Base-by-base conservation (phyloP, 306 rosid genomes). In the Cucurbita pepo region DNA sequence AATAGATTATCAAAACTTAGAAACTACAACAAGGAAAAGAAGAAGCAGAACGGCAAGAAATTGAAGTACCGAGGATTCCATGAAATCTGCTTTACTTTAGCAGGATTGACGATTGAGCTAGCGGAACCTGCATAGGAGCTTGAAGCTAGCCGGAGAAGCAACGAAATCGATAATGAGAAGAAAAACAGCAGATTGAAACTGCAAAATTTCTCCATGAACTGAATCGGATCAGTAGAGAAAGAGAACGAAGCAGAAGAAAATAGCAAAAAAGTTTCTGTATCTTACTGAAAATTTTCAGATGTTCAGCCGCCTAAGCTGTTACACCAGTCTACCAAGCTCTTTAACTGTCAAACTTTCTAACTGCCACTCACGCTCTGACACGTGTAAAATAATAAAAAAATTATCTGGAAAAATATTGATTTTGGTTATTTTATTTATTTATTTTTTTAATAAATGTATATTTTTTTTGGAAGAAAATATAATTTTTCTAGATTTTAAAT, bases 61-160 rank as follows among this genome's bases (percentile, higher is more conserved):
- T 70, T 48, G 55, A 41, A 75, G 67, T 58, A 94, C 99, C 99
- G 88, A 53, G 99, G 99, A 70, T 74, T 91, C 97, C 88, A 83
- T 54, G 99, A 94, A 90, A 94, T 56, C 72, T 94, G 99, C 80
- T 86, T 91, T 84, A 85, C 99, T 82, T 87, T 91, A 11, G 97
- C 78, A 51, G 99, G 99, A 71, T 94, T 82, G 83, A 94, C 82
- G 71, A 87, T 89, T 81, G 96, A 80, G 76, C 88, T 89, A 15
- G 91, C 85, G 3, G 95, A 88, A 81, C 91, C 97, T 56, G 98
- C 90, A 63, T 90, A 85, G 2, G 92, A 85, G 67, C 86, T 71
- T 15, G 57, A 79, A 7, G 78, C 87, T 77, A 77, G 57, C 56
- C 14, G 80, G 71, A 75, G 52, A 79, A 83, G 57, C 48, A 72